These are phyloP conservation scores for Euphrasia confusa DNA, from an alignment of 257 asterid species.

Conservation along the genomic window DNA sequence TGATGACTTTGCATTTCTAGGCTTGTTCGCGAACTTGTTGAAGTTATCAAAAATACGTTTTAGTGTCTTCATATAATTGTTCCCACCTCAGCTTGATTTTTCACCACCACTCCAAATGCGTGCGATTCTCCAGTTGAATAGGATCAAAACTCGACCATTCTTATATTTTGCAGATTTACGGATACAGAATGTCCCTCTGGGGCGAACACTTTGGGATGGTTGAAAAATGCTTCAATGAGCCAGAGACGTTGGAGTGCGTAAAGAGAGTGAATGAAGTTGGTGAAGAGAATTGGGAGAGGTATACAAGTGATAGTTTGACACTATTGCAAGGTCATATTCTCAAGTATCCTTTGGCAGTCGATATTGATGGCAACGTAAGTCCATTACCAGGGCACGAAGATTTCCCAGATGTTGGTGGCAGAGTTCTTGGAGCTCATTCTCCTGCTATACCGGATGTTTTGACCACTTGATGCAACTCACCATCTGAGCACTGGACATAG, in stretches of 20 bases:
- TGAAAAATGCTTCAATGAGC: conserved; percentile 48
- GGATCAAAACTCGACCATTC: not conserved
- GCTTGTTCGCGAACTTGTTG: too few relatives aligned
- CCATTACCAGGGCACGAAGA: conserved; percentile 60
- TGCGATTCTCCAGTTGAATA: not conserved
- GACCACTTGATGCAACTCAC: conserved; percentile 43
- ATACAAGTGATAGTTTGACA: conserved; percentile 36
- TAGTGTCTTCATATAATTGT: too few relatives aligned
- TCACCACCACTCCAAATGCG: too few relatives aligned
- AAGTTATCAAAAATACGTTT: too few relatives aligned
- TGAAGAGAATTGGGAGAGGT: conserved; percentile 60
- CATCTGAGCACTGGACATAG: not conserved
- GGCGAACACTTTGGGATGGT: conserved; percentile 72
- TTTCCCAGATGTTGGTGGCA: conserved; percentile 90
- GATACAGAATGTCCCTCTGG: conserved; percentile 89
- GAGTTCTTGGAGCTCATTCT: conserved; percentile 61
- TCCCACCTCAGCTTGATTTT: too few relatives aligned
- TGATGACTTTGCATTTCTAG: too few relatives aligned
- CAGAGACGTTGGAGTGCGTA: conserved; percentile 59
- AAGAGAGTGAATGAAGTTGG: conserved; percentile 61
- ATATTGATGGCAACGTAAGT: conserved; percentile 51
- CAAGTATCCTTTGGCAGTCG: conserved; percentile 71
- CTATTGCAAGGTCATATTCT: conserved; percentile 74
- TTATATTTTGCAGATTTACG: conserved; percentile 51
- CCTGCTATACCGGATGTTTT: conserved; percentile 65